These are phyloP conservation scores for Pyrenopolyporus hunteri DNA, from an alignment of 495 filamentous ascomycete genomes.

Conservation along the genomic window DNA sequence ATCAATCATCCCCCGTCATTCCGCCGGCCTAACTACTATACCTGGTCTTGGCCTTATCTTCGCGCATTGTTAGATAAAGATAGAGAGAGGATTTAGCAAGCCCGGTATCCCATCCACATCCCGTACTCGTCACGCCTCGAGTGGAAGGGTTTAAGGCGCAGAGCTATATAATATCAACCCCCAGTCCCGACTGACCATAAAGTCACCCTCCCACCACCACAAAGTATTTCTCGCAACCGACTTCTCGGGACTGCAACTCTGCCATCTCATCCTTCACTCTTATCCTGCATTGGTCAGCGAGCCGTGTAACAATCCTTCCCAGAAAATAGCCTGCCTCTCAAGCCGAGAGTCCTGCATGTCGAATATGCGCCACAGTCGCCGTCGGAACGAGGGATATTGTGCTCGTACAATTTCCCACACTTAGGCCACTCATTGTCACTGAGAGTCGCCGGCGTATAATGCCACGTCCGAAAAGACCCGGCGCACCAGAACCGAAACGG, in stretches of 20 bases:
- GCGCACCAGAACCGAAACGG: conserved; percentile 69
- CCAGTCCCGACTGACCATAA: conserved; percentile 7
- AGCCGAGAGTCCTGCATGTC: conserved; percentile 40
- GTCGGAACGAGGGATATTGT: conserved; percentile 42
- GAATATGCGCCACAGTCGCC: conserved; percentile 43
- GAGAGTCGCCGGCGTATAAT: conserved; percentile 51
- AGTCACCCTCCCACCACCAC: conserved; percentile 26
- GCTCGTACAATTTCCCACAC: conserved; percentile 42
- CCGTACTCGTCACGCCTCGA: conserved; percentile 20
- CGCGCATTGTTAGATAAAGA: conserved; percentile 12
- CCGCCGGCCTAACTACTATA: conserved; percentile 15
- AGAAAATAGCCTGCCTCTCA: conserved; percentile 28
- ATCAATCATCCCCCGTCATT: conserved; percentile 20
- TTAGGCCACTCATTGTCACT: conserved; percentile 30
- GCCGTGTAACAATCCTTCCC: conserved; percentile 36
- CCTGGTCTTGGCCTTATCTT: conserved; percentile 34
- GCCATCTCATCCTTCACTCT: conserved; percentile 28
- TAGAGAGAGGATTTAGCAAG: conserved; percentile 15
- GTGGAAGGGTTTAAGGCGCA: conserved; percentile 18
- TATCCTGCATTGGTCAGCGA: conserved; percentile 35
- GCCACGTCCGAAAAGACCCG: conserved; percentile 71
- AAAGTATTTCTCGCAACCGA: conserved; percentile 31
- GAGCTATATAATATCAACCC: conserved; percentile 39
- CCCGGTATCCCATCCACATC: background rate
- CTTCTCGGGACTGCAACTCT: conserved; percentile 33